Evolutionary conservation across 2,329 filamentous ascomycete genomes (phyloP).

Genomic region (Daldinia eschscholtzii): DNA sequence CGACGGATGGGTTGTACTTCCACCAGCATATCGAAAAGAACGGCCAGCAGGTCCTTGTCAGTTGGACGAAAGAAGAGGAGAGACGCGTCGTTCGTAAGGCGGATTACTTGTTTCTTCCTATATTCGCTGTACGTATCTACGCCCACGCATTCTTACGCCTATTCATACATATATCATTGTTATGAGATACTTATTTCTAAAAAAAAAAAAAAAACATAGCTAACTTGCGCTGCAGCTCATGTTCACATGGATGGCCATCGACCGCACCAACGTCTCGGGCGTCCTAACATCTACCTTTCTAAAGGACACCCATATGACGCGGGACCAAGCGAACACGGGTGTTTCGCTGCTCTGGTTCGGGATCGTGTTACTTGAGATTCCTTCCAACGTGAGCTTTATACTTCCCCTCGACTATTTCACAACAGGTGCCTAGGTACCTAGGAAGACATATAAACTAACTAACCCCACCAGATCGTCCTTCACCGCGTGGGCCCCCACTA

Average conservation of each 20-base stretch:
- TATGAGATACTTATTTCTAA: not conserved
- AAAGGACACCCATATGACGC: constrained; percentile 37
- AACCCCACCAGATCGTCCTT: constrained; percentile 35
- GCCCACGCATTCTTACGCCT: not conserved
- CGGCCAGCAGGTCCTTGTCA: constrained; percentile 37
- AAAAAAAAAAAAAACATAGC: not conserved
- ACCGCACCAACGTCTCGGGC: constrained; percentile 45
- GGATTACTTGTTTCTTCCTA: constrained; percentile 42
- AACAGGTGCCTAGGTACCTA: too few relatives aligned
- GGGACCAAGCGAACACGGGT: constrained; percentile 44
- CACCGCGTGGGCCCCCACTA: constrained; percentile 42
- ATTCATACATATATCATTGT: not conserved
- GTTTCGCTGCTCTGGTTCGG: constrained; percentile 44
- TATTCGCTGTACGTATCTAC: constrained; percentile 38
- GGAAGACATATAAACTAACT: not conserved
- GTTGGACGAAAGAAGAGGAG: constrained; percentile 44
- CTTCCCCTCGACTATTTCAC: too few relatives aligned
- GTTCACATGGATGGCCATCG: constrained; percentile 47
- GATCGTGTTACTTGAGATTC: constrained; percentile 44
- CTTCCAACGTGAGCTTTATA: constrained; percentile 35
- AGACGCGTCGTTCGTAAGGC: constrained; percentile 41
- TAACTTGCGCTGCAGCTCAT: constrained; percentile 34
- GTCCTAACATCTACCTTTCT: constrained; percentile 44
- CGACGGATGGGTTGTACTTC: constrained; percentile 13
- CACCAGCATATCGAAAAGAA: constrained; percentile 40